Conservation (phyloP, 2,329 filamentous ascomycete species). For the Chalaropsis thielavioides region DNA sequence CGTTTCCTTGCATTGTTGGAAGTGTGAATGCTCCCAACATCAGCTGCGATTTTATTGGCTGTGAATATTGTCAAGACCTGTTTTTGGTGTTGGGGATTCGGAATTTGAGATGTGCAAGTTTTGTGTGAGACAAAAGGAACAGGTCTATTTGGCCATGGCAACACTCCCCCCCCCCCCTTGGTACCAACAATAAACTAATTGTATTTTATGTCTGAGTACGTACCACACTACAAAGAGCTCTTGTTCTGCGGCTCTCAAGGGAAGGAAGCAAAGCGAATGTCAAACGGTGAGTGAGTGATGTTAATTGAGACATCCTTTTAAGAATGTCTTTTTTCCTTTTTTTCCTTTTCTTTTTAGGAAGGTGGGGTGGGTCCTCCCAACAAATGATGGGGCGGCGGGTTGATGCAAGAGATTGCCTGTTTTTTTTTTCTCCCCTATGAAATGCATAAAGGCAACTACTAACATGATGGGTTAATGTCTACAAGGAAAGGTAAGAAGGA, state of each 20-base stretch:
- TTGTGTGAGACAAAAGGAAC: background rate
- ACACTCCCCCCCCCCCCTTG: background rate
- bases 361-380: conserved; percentile 15
- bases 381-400: conserved; percentile 11
- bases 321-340: background rate
- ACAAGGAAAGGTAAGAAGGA: background rate
- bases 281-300: background rate
- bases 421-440: background rate
- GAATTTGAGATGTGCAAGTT: background rate
- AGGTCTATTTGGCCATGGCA: background rate
- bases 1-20: background rate
- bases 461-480: background rate
- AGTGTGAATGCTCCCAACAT: conserved; percentile 11
- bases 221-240: background rate
- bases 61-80: background rate
- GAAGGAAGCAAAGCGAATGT: conserved; percentile 5
- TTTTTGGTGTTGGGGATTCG: conserved; percentile 8
- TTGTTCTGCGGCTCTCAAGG: conserved; percentile 5
- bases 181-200: background rate
- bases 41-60: conserved; percentile 6
- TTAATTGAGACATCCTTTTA: conserved; percentile 2
- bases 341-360: background rate
- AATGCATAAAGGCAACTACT: background rate
- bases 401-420: background rate
- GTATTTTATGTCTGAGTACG: background rate